phyloP scores from a whole-genome alignment of 306 rosid genomes.

The Dicorynia guianensis region DNA sequence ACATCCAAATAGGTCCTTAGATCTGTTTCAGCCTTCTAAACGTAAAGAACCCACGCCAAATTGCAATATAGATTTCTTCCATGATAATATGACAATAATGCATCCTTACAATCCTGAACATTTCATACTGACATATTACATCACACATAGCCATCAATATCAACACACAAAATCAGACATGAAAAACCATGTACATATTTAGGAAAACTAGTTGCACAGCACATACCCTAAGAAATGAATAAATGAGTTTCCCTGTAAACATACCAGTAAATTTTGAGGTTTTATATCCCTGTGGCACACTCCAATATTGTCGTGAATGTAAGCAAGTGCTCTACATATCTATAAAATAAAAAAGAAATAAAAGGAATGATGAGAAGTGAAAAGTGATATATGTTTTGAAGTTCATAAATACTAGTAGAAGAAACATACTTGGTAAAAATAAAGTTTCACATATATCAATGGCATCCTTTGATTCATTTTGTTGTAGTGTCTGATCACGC shows the following conservation, averaged over 20 bases:
- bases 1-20: neutral
- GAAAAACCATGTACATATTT: neutral
- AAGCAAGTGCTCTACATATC: conserved; percentile 89
- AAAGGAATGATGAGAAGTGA: neutral
- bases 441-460: conserved; percentile 65
- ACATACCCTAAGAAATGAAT: neutral
- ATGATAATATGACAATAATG: neutral
- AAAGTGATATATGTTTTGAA: too few species aligned
- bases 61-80: too few species aligned
- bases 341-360: conserved; percentile 33
- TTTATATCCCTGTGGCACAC: conserved; percentile 96
- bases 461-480: conserved; percentile 80
- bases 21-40: neutral
- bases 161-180: neutral
- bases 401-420: neutral
- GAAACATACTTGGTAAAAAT: conserved; percentile 63
- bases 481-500: conserved; percentile 67
- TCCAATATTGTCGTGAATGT: conserved; percentile 86
- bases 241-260: conserved; percentile 24
- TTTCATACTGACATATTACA: neutral
- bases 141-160: neutral
- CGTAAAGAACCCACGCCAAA: neutral
- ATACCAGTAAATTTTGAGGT: conserved; percentile 94
- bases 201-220: neutral
- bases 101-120: neutral